Conservation (phyloP, 2,329 filamentous ascomycete genomes). For the Fusarium chlamydosporum region DNA sequence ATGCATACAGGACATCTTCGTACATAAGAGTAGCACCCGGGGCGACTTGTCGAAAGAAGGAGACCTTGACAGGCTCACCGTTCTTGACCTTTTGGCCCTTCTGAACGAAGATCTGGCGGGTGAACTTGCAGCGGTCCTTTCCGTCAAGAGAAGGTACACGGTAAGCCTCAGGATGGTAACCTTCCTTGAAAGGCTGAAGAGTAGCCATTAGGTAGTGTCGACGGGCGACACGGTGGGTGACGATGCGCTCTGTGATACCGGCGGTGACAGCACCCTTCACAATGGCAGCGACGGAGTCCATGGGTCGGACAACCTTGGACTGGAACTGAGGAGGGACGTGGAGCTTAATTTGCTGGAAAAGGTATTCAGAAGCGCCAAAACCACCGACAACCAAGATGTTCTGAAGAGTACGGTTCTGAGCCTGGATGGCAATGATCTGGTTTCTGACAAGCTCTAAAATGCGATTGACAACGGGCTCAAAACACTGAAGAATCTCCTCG, state of each 20-base stretch:
- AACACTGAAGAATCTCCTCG: constrained; percentile 98
- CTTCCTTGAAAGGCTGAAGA: constrained; percentile 98
- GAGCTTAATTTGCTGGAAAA: constrained; percentile 99
- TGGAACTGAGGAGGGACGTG: constrained; percentile 99
- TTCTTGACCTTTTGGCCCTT: constrained; percentile 99
- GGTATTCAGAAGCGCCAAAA: constrained; percentile 97
- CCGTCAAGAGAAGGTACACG: constrained; percentile 96
- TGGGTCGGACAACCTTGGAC: constrained; percentile 96
- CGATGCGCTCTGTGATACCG: constrained; percentile 95
- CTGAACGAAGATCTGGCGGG: constrained; percentile 97
- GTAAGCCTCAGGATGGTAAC: constrained; percentile 97
- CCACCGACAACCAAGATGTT: constrained; percentile 98
- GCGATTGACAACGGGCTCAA: constrained; percentile 97
- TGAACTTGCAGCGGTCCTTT: constrained; percentile 99
- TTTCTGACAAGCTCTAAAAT: constrained; percentile 97
- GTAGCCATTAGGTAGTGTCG: constrained; percentile 99
- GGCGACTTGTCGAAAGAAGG: constrained; percentile 97
- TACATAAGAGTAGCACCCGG: constrained; percentile 99
- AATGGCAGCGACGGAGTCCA: constrained; percentile 98
- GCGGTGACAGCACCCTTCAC: constrained; percentile 98
- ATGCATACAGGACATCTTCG: constrained; percentile 97
- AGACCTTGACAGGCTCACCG: constrained; percentile 98
- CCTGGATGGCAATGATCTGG: constrained; percentile 99
- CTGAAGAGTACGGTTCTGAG: constrained; percentile 92
- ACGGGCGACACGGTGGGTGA: constrained; percentile 96